Evolutionary conservation across 2,329 filamentous ascomycete species (phyloP).

Genomic region (Cyphellophora attinorum): DNA sequence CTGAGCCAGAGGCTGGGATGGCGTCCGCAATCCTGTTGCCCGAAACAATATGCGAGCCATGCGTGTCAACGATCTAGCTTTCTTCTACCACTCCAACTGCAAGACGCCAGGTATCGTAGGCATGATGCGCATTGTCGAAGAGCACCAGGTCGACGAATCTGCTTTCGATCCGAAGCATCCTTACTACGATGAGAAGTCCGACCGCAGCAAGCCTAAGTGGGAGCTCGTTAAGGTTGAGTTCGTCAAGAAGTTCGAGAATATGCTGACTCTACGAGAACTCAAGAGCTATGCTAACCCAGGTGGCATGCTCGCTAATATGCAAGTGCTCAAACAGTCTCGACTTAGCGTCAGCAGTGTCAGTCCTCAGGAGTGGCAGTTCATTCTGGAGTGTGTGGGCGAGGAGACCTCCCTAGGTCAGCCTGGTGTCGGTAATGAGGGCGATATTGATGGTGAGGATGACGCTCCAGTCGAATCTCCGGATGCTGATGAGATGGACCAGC

Average conservation of each 20-base stretch:
- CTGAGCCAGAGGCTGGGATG: constrained; percentile 79
- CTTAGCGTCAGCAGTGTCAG: constrained; percentile 60
- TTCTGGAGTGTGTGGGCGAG: constrained; percentile 32
- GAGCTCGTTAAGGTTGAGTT: constrained; percentile 83
- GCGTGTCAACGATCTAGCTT: constrained; percentile 83
- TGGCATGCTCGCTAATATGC: constrained; percentile 59
- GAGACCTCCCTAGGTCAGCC: constrained; percentile 15
- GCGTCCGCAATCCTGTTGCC: constrained; percentile 42
- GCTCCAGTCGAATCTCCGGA: constrained; percentile 9
- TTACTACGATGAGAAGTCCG: constrained; percentile 76
- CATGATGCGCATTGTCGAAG: constrained; percentile 78
- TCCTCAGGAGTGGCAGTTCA: constrained; percentile 38
- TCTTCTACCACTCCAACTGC: constrained; percentile 96
- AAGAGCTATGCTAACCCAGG: constrained; percentile 52
- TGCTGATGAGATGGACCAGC: constrained; percentile 1
- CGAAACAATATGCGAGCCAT: constrained; percentile 86
- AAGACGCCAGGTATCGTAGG: constrained; percentile 82
- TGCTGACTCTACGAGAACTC: constrained; percentile 63
- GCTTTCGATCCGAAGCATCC: constrained; percentile 63
- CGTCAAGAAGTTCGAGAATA: constrained; percentile 65
- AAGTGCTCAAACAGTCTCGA: constrained; percentile 71
- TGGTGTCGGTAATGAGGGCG: constrained; percentile 14
- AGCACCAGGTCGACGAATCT: constrained; percentile 69
- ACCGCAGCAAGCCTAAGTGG: constrained; percentile 65
- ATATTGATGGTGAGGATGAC: constrained; percentile 14